Percentiles rank a stretch among this genome's conserved stretches.
Evolutionary conservation across 352 stramenopile genomes (phyloP).

Genomic region (Globisporangium nodosum): DNA sequence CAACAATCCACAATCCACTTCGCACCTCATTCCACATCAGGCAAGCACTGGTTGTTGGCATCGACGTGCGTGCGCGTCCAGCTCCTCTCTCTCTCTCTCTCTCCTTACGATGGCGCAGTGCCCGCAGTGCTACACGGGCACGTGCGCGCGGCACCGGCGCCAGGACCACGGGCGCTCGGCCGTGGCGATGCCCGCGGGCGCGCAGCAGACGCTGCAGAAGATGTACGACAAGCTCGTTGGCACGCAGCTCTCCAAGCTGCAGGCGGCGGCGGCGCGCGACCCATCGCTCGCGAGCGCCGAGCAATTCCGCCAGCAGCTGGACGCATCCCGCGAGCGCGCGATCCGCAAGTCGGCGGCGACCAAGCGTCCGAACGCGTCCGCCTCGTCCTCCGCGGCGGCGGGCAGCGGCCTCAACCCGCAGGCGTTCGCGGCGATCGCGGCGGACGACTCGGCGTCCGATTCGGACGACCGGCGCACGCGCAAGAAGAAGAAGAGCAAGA

Average conservation of each 20-base stretch:
- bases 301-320: constrained; percentile 57
- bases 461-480: constrained; percentile 9
- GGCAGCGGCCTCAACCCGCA: constrained; percentile 65
- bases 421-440: constrained; percentile 57
- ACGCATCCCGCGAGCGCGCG: constrained; percentile 58
- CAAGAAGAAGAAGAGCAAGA: constrained; percentile 8
- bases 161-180: constrained; percentile 65
- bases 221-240: constrained; percentile 74
- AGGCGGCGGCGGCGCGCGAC: constrained; percentile 46
- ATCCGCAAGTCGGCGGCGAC: constrained; percentile 42
- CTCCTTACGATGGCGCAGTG: constrained; percentile 49
- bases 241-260: constrained; percentile 65
- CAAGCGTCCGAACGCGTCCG: constrained; percentile 35
- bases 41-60: neutral
- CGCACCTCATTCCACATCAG: too few relatives aligned
- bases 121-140: constrained; percentile 77
- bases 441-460: constrained; percentile 22
- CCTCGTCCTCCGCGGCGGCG: constrained; percentile 16
- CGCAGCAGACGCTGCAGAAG: constrained; percentile 63
- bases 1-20: too few relatives aligned
- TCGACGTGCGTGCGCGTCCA: too few relatives aligned
- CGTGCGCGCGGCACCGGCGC: constrained; percentile 47
- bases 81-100: neutral
- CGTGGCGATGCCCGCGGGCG: constrained; percentile 34
- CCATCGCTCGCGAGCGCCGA: constrained; percentile 28